phyloP scores from a whole-genome alignment of 441 rosid species.

The Rhodomyrtus psidioides region DNA sequence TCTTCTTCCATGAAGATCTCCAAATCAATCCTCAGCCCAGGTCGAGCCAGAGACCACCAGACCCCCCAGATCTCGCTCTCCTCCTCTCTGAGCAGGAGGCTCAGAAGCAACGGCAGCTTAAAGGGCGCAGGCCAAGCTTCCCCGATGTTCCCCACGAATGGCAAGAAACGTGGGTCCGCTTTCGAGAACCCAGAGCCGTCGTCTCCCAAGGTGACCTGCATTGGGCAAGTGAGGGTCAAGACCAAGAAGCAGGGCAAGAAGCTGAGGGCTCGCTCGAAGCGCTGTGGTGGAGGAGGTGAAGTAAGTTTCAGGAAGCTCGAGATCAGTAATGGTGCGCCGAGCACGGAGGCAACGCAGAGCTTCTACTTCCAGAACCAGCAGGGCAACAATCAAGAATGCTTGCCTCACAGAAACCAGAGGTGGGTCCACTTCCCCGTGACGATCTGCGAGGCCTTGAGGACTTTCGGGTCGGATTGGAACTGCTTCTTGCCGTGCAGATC shows the following conservation, averaged over 20 bases:
- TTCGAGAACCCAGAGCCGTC: conserved; percentile 74
- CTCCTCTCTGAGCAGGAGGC: conserved; percentile 61
- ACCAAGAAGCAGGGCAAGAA: conserved; percentile 82
- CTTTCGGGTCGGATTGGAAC: conserved; percentile 77
- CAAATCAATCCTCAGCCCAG: conserved; percentile 70
- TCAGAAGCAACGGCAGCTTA: conserved; percentile 59
- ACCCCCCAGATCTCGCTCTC: conserved; percentile 74
- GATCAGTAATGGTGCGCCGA: conserved; percentile 4
- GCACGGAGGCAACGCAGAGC: neutral
- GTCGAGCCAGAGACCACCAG: conserved; percentile 20
- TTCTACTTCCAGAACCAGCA: conserved; percentile 12
- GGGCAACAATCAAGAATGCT: conserved; percentile 33
- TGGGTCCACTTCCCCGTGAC: conserved; percentile 82
- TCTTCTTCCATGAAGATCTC: conserved; percentile 81
- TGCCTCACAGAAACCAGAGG: conserved; percentile 41
- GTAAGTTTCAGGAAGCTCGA: conserved; percentile 59
- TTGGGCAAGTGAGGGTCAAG: conserved; percentile 90
- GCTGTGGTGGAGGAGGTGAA: conserved; percentile 29
- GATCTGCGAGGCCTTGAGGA: conserved; percentile 71
- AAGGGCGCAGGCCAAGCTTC: conserved; percentile 63
- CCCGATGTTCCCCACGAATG: conserved; percentile 58
- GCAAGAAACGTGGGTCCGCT: conserved; percentile 47
- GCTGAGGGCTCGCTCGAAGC: conserved; percentile 54
- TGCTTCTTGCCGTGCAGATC: conserved; percentile 84
- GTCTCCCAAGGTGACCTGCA: conserved; percentile 92